phyloP scores from a whole-genome alignment of 495 filamentous ascomycete species.

The Aspergillus ostianus region DNA sequence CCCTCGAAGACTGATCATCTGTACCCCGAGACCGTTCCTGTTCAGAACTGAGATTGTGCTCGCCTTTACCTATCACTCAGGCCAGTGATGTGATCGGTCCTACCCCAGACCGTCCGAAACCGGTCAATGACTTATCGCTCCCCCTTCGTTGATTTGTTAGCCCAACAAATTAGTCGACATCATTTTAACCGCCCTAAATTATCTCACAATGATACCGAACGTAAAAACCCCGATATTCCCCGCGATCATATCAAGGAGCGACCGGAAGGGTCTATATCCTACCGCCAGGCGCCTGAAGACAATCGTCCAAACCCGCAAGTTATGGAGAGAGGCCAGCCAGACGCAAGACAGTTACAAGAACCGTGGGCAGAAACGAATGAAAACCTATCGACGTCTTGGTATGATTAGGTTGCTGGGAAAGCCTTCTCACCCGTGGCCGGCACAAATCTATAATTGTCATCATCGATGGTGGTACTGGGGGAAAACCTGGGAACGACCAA shows the following conservation, averaged over 20 bases:
- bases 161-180: background rate
- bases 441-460: conserved; percentile 7
- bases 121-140: background rate
- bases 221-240: background rate
- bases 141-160: background rate
- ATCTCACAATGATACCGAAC: background rate
- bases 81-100: background rate
- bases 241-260: background rate
- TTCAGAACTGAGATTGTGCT: background rate
- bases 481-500: conserved; percentile 15
- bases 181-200: background rate
- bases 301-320: conserved; percentile 5
- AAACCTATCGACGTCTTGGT: conserved; percentile 18
- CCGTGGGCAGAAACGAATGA: conserved; percentile 8
- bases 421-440: conserved; percentile 8
- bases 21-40: no score
- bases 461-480: conserved; percentile 13
- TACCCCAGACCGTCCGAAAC: background rate
- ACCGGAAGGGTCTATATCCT: background rate
- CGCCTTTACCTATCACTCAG: background rate
- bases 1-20: no score
- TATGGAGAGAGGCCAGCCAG: conserved; percentile 7
- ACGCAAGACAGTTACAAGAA: conserved; percentile 2
- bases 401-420: conserved; percentile 16
- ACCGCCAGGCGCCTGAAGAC: background rate